Evolutionary conservation across 202 grass and related monocot species (phyloP).

Genomic region (Panicum virgatum): DNA sequence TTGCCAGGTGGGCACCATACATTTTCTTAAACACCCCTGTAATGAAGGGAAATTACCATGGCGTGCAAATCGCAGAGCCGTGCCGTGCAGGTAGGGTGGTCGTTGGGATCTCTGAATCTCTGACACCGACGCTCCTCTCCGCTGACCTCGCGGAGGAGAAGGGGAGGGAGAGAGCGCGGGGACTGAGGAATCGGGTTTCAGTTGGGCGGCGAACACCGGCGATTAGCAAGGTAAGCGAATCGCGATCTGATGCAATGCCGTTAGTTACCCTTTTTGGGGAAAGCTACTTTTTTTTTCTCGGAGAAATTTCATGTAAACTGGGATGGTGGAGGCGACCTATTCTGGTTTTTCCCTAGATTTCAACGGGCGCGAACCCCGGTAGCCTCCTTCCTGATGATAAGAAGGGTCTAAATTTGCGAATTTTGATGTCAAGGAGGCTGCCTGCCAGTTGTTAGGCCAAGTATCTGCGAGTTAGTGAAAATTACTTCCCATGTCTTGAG

Average conservation of each 20-base stretch:
- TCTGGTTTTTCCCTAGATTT: not conserved
- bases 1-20: no score
- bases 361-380: fast-evolving
- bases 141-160: not conserved
- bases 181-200: not conserved
- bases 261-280: not conserved
- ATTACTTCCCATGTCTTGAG: not conserved
- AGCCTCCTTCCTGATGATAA: not conserved
- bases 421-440: not conserved
- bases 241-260: not conserved
- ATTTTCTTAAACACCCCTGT: not conserved
- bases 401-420: not conserved
- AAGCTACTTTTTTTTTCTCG: not conserved
- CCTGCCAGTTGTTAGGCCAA: not conserved
- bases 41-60: not conserved
- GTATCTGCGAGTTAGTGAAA: not conserved
- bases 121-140: not conserved
- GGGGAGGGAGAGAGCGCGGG: not conserved
- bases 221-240: constrained; percentile 2
- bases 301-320: not conserved
- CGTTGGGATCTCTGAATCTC: not conserved
- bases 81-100: not conserved
- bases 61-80: not conserved
- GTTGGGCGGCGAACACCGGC: not conserved
- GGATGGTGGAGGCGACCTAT: not conserved